These are phyloP conservation scores for Aspergillus brunneoviolaceus DNA, from an alignment of 2,329 filamentous ascomycete species.

Conservation along the genomic window DNA sequence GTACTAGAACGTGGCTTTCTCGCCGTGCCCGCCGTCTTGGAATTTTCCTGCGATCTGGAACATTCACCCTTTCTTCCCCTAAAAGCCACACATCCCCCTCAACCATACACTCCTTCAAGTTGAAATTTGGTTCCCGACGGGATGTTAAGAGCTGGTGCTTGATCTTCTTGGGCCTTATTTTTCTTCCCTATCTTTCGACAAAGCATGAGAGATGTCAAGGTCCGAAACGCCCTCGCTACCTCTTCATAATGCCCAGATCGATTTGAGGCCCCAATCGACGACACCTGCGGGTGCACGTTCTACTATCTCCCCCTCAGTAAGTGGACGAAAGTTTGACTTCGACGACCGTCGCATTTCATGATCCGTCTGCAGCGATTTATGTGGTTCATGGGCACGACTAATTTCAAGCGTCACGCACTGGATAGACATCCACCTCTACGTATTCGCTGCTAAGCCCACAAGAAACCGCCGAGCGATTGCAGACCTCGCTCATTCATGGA, in stretches of 20 bases:
- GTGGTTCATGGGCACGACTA: constrained; percentile 1
- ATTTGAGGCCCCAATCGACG: constrained; percentile 31
- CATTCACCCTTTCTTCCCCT: not conserved
- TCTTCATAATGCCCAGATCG: constrained; percentile 52
- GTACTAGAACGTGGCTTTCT: constrained; percentile 23
- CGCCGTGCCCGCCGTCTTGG: constrained; percentile 2
- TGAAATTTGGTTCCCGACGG: constrained; percentile 18
- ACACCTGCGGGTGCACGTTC: constrained; percentile 29
- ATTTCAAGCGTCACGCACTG: not conserved
- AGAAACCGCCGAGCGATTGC: constrained; percentile 73
- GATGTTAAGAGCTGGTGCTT: constrained; percentile 27
- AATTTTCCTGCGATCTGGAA: constrained; percentile 1
- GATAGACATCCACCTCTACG: constrained; percentile 45
- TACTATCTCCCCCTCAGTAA: constrained; percentile 35
- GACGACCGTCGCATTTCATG: not conserved
- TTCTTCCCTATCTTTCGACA: constrained; percentile 12
- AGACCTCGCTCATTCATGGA: constrained; percentile 80
- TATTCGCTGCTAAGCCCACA: constrained; percentile 69
- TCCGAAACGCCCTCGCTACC: constrained; percentile 59
- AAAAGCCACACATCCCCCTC: not conserved
- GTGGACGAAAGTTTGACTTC: constrained; percentile 13
- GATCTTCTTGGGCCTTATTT: constrained; percentile 18
- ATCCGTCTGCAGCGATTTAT: not conserved
- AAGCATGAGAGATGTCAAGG: constrained; percentile 62
- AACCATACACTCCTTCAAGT: not conserved